Evolutionary conservation across 164 flowering plant genomes (phyloP).

Genomic region (Malania oleifera): DNA sequence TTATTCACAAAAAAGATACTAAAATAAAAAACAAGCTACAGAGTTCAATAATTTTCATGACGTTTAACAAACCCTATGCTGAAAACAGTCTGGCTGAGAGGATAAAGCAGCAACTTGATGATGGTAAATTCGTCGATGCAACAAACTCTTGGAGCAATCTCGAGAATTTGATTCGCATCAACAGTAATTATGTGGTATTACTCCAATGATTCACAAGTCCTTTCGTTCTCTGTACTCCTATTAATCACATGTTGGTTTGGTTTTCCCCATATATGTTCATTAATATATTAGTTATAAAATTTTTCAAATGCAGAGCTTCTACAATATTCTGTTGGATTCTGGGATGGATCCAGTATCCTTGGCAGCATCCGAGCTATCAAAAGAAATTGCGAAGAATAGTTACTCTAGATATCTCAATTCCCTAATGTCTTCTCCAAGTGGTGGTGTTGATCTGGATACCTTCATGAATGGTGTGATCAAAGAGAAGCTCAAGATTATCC

Average conservation of each 20-base stretch:
- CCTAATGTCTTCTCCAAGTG: constrained; percentile 32
- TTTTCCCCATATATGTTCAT: not conserved
- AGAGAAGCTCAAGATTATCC: constrained; percentile 70
- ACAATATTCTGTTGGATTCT: constrained; percentile 67
- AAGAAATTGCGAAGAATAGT: constrained; percentile 19
- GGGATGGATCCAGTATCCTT: constrained; percentile 37
- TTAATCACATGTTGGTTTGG: no score
- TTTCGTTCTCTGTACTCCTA: not conserved
- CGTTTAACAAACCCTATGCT: constrained; percentile 10
- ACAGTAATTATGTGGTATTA: constrained; percentile 63
- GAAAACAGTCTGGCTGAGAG: constrained; percentile 48
- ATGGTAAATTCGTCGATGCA: constrained; percentile 47
- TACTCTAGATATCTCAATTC: constrained; percentile 58
- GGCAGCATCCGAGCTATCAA: constrained; percentile 19
- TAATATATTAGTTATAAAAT: not conserved
- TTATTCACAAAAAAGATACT: no score
- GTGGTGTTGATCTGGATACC: constrained; percentile 30
- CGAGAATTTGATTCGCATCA: constrained; percentile 34
- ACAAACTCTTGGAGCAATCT: constrained; percentile 55
- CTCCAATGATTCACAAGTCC: not conserved
- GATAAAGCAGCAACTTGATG: constrained; percentile 51
- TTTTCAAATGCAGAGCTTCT: constrained; percentile 74
- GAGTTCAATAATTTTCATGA: not conserved
- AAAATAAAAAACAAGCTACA: not conserved
- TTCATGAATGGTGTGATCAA: constrained; percentile 66